These are phyloP conservation scores for Trichocladium antarcticum DNA, from an alignment of 495 filamentous ascomycete genomes.

Conservation along the genomic window DNA sequence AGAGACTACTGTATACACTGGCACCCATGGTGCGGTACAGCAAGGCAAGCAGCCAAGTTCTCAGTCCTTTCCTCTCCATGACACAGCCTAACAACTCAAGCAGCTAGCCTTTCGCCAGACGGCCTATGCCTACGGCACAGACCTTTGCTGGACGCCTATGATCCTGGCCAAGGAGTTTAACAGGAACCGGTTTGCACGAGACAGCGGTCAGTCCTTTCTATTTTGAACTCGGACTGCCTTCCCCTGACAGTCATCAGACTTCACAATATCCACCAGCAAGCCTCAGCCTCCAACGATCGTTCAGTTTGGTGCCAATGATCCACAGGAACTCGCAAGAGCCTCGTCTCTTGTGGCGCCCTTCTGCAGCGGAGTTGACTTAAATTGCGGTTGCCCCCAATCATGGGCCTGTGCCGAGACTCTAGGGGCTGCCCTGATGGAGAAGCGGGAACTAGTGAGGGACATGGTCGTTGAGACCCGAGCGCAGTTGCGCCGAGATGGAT, in stretches of 20 bases:
- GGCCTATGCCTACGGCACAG: conserved; percentile 46
- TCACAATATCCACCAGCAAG: conserved; percentile 31
- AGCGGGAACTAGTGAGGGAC: conserved; percentile 46
- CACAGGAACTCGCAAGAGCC: conserved; percentile 48
- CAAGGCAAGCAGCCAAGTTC: conserved; percentile 35
- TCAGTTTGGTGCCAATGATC: conserved; percentile 49
- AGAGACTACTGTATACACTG: conserved; percentile 44
- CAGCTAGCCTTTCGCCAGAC: conserved; percentile 55
- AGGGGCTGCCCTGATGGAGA: conserved; percentile 52
- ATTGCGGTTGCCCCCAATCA: conserved; percentile 59
- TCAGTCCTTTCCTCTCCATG: neutral
- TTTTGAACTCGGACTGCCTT: neutral
- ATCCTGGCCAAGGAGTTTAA: conserved; percentile 63
- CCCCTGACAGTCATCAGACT: conserved; percentile 16
- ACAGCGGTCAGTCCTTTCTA: conserved; percentile 38
- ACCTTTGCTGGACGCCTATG: conserved; percentile 61
- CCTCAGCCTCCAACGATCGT: conserved; percentile 47
- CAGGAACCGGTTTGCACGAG: conserved; percentile 44
- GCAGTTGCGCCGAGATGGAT: conserved; percentile 35
- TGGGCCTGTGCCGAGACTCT: conserved; percentile 55
- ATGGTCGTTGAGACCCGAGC: conserved; percentile 44
- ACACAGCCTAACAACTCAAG: neutral
- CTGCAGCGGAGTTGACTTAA: conserved; percentile 52
- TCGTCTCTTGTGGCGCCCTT: conserved; percentile 49
- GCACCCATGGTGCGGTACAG: conserved; percentile 63